Evolutionary conservation across 345 rosid species (phyloP).

Genomic region (Populus davidiana): DNA sequence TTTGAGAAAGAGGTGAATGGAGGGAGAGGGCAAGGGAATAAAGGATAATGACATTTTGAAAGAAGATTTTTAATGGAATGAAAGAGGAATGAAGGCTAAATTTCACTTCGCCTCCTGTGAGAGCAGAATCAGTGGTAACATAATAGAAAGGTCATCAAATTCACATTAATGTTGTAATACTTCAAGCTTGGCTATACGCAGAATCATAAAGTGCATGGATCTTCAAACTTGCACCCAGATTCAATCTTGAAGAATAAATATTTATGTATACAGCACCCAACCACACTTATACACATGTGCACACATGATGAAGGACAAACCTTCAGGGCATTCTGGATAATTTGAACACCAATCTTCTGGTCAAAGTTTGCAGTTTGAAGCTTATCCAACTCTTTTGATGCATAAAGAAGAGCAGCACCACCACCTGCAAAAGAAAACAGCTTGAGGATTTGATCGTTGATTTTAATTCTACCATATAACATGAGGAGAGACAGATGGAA

Average conservation of each 20-base stretch:
- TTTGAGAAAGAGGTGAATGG: no score
- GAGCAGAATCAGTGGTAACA: neutral
- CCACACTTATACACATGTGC: neutral
- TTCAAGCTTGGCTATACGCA: neutral
- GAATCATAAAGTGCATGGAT: neutral
- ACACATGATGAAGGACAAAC: slow-evolving; percentile 30
- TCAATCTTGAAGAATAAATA: neutral
- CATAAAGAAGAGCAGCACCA: slow-evolving; percentile 92
- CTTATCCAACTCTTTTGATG: slow-evolving; percentile 81
- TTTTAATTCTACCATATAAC: neutral
- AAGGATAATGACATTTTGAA: no score
- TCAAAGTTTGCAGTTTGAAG: slow-evolving; percentile 82
- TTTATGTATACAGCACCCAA: neutral
- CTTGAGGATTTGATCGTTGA: no score
- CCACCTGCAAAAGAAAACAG: slow-evolving; percentile 53
- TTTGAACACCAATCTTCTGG: slow-evolving; percentile 92
- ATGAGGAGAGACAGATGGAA: neutral
- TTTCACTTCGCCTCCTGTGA: no score
- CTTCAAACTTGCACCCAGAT: neutral
- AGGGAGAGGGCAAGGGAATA: no score
- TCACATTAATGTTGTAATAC: neutral
- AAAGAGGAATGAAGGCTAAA: no score
- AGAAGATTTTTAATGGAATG: no score
- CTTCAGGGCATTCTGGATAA: slow-evolving; percentile 94
- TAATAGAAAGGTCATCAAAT: neutral